Conservation (phyloP, 805 yeast genomes). For the Teunomyces funiuensis region DNA sequence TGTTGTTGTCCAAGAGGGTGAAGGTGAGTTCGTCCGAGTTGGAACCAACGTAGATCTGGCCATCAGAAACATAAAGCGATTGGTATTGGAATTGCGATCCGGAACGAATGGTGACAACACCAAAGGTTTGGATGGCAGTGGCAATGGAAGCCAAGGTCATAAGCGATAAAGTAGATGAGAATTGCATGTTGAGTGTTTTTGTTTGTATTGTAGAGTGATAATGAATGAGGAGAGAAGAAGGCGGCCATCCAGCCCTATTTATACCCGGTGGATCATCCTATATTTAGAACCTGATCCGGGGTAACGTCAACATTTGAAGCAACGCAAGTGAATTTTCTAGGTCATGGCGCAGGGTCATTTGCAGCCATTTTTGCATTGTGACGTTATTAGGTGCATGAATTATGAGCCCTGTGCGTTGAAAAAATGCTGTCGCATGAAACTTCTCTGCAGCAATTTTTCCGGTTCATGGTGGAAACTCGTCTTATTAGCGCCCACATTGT, state of each 20-base stretch:
- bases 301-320: not conserved
- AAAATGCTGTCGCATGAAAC: too few species aligned
- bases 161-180: conserved; percentile 17
- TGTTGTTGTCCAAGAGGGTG: conserved; percentile 23
- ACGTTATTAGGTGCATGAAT: too few species aligned
- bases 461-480: too few species aligned
- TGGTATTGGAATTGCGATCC: conserved; percentile 26
- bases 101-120: conserved; percentile 22
- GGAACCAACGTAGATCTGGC: conserved; percentile 12
- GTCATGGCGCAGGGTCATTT: conserved; percentile 2
- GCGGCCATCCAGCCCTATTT: not conserved
- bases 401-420: too few species aligned
- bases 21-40: conserved; percentile 13
- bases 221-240: too few species aligned
- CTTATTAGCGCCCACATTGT: too few species aligned
- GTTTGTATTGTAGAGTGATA: conserved; percentile 5
- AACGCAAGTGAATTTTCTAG: not conserved
- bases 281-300: conserved; percentile 3
- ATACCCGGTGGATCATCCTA: conserved; percentile 2
- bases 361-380: conserved; percentile 4
- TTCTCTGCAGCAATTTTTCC: too few species aligned
- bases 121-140: conserved; percentile 21
- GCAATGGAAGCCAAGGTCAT: conserved; percentile 21
- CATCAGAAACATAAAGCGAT: conserved; percentile 9
- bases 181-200: conserved; percentile 10